Conservation (phyloP, 2,329 filamentous ascomycete species). For the Colletotrichum chlorophyti region DNA sequence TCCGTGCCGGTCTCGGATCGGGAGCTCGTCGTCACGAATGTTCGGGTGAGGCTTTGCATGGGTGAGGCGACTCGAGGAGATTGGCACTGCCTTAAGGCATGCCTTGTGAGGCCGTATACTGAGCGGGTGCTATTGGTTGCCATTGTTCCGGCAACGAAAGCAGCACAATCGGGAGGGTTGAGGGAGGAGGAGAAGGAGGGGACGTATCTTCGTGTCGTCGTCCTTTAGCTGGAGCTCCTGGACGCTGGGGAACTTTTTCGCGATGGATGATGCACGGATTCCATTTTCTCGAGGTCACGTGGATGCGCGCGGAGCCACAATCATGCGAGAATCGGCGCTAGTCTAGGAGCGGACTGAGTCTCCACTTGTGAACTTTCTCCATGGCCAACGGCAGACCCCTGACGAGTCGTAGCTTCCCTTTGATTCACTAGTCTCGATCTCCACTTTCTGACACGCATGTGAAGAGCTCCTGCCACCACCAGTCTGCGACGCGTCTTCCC, state of each 20-base stretch:
- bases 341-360: rapidly evolving
- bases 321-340: slow-evolving; percentile 20
- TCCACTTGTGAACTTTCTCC: neutral
- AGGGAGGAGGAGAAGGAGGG: neutral
- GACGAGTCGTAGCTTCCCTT: neutral
- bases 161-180: too few relatives aligned
- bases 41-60: slow-evolving; percentile 17
- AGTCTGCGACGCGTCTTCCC: slow-evolving; percentile 14
- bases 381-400: neutral
- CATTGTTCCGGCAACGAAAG: slow-evolving; percentile 22
- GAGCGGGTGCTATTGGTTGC: slow-evolving; percentile 24
- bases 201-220: slow-evolving; percentile 10
- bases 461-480: neutral
- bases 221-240: slow-evolving; percentile 19
- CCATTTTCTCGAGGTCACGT: slow-evolving; percentile 29
- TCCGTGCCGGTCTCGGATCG: neutral
- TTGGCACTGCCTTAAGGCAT: slow-evolving; percentile 28
- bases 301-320: slow-evolving; percentile 15
- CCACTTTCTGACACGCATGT: slow-evolving; percentile 21
- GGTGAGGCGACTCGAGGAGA: slow-evolving; percentile 14
- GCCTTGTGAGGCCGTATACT: slow-evolving; percentile 26
- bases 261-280: slow-evolving; percentile 21
- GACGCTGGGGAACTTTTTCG: slow-evolving; percentile 28
- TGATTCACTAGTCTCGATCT: neutral
- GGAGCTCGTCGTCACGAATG: slow-evolving; percentile 19